Percentiles rank a stretch among this genome's conserved stretches.
These are phyloP conservation scores for Galerina sulciceps DNA, from an alignment of 768 basidiomycete genomes.

Conservation along the genomic window DNA sequence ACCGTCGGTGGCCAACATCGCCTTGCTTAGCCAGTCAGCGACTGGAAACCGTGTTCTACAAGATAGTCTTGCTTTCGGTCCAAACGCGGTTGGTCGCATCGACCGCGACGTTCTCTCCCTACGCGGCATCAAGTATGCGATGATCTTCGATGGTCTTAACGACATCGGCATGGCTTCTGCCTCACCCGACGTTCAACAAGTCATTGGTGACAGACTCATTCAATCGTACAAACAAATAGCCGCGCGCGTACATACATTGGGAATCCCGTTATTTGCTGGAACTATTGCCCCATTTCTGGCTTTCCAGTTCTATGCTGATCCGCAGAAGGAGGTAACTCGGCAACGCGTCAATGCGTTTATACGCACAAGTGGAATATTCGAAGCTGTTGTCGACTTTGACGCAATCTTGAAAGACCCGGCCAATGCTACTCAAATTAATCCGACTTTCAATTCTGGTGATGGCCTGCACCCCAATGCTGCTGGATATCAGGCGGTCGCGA, in stretches of 20 bases:
- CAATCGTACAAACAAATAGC: slow-evolving; percentile 49
- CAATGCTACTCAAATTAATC: slow-evolving; percentile 39
- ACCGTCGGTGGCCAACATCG: slow-evolving; percentile 35
- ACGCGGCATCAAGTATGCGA: slow-evolving; percentile 45
- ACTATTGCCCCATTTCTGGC: slow-evolving; percentile 55
- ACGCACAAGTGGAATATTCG: slow-evolving; percentile 43
- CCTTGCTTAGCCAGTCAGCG: slow-evolving; percentile 53
- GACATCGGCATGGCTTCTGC: slow-evolving; percentile 49
- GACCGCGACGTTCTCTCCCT: slow-evolving; percentile 56
- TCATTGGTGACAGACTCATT: slow-evolving; percentile 44
- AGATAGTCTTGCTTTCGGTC: slow-evolving; percentile 44
- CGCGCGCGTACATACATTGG: slow-evolving; percentile 41
- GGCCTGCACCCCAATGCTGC: slow-evolving; percentile 51
- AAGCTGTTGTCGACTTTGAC: slow-evolving; percentile 53
- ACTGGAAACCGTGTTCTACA: slow-evolving; percentile 58
- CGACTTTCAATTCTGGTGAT: slow-evolving; percentile 47
- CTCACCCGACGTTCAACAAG: slow-evolving; percentile 35
- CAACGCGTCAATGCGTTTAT: slow-evolving; percentile 49
- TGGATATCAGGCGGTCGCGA: slow-evolving; percentile 46
- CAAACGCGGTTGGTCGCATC: slow-evolving; percentile 49
- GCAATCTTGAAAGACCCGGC: slow-evolving; percentile 40
- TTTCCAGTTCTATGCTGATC: slow-evolving; percentile 41
- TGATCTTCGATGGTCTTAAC: slow-evolving; percentile 60
- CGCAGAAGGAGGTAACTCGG: slow-evolving; percentile 42
- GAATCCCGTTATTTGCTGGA: slow-evolving; percentile 49